Evolutionary conservation across 2,329 filamentous ascomycete genomes (phyloP), one percentile per base, ranked within the genome.

Genomic region (Diaporthe sp.): DNA sequence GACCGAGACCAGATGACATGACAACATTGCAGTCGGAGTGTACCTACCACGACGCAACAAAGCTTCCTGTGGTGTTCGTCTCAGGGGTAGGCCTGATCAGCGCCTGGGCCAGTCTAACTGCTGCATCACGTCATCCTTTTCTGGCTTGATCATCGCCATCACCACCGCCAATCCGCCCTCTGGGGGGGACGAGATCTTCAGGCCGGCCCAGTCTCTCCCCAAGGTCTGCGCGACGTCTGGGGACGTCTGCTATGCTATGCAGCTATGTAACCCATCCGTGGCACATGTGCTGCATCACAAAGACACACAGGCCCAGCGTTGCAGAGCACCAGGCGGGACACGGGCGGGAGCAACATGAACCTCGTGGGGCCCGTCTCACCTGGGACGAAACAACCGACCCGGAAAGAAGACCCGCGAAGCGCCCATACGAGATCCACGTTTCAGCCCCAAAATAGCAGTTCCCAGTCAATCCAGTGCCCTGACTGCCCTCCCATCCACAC

Each of bases 381-480:
- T 62, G 44, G n/a, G 34, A 70, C 65, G 55, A 71, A 75, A 72
- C 49, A 57, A 75, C 46, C 73, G 34, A 44, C 68, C 68, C 42
- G 58, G 58, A 25, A 55, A 44, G 19, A 12, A 55, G 71, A 46
- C 70, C 73, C 75, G 60, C 68, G 73, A 72, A 72, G 46, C 67
- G 68, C 74, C 37, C 73, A 75, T 49, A 67, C 73, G 60, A 76
- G 75, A 75, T 76, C 51, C 73, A 73, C 73, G 75, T 76, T 76
- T 76, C 75, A 76, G 68, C 46, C 75, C 71, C 73, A 70, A 75
- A 72, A 76, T 76, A 75, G 75, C 55, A 72, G 31, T 34, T 28
- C 65, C 75, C 58, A 65, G 39, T 73, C 58, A 62, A 42, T 15
- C n/a, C 34, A 51, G 17, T 34, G 61, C 61, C 61, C 28, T 34